Base-by-base conservation (phyloP, 1,139 yeast species). In the Zygoascus sp. region DNA sequence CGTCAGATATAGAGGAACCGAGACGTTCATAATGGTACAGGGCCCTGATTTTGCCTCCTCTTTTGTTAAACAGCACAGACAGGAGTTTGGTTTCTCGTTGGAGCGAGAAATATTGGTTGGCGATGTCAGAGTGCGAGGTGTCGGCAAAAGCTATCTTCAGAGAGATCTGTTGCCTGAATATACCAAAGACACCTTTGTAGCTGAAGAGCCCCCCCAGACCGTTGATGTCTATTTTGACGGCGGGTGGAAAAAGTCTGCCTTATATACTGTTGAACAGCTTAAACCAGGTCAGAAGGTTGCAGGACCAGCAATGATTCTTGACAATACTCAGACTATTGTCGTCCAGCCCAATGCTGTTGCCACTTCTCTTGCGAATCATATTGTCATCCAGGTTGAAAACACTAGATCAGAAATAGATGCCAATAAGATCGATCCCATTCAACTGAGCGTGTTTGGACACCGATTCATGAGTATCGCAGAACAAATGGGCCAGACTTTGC, bases 401-500 rank as follows among this genome's bases (percentile, higher is more conserved):
- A 21, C 42, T 6, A 34, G 39, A 20, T 19, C 38, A 10, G 25
- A 10, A 9, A 25, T 39, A 13, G 43, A 38, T 19, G 32, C 32
- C n/a, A 20, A 28, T 11, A 50, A 73, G 59, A 53, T 81, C 21
- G 88, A 84, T 56, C 92, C 94, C 0, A 76, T 85, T 46, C 77
- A 81, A 58, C 65, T 86, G 40, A 82, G 92, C 1, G 87, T 86
- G 1, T 86, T 85, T 65, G 85, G 90, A 19, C 90, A 86, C 62
- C 70, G 94, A 55, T 86, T 86, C 60, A 85, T 86, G 94, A 84
- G 87, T 45, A 82, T 86, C 62, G 95, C 95, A 3, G 95, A 85
- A 58, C 94, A 85, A 60, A 86, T 86, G 95, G 95, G 95, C 11
- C 75, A 80, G 55, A 84, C 90, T 8, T 68, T 85, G 53, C 84